phyloP scores from a whole-genome alignment of 257 asterid genomes.

The Coffea eugenioides region DNA sequence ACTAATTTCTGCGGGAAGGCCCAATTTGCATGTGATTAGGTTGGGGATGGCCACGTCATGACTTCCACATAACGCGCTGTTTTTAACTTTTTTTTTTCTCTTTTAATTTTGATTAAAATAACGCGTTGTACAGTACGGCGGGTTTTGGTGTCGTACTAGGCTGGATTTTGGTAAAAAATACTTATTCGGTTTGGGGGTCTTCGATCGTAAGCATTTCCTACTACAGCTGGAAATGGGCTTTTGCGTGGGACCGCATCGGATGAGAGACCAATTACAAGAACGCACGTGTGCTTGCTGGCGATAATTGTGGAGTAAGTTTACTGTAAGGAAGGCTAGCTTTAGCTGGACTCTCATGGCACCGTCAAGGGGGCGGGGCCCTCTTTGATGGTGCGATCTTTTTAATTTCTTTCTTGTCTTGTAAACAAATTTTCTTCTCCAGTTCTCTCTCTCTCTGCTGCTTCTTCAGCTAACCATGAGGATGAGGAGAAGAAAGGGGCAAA shows the following conservation, averaged over 20 bases:
- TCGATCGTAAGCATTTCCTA: conserved; percentile 8
- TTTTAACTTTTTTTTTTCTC: too few relatives aligned
- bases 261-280: conserved; percentile 3
- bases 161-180: too few relatives aligned
- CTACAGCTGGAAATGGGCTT: conserved; percentile 42
- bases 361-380: conserved; percentile 21
- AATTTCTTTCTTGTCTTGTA: background rate
- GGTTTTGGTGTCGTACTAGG: too few relatives aligned
- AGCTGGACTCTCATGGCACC: conserved; percentile 31
- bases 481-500: too few relatives aligned
- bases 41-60: conserved; percentile 43
- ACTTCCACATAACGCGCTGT: background rate
- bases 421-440: background rate
- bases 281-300: conserved; percentile 27
- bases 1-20: conserved; percentile 17
- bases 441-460: background rate
- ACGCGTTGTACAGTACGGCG: too few relatives aligned
- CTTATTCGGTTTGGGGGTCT: background rate
- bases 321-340: conserved; percentile 3
- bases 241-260: conserved; percentile 13
- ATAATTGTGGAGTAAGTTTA: conserved; percentile 26
- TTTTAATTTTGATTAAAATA: too few relatives aligned
- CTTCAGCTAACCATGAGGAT: background rate
- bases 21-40: conserved; percentile 45
- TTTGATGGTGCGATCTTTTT: background rate